Base-by-base conservation (phyloP, 768 basidiomycete species). In the Naganishia antarctica region DNA sequence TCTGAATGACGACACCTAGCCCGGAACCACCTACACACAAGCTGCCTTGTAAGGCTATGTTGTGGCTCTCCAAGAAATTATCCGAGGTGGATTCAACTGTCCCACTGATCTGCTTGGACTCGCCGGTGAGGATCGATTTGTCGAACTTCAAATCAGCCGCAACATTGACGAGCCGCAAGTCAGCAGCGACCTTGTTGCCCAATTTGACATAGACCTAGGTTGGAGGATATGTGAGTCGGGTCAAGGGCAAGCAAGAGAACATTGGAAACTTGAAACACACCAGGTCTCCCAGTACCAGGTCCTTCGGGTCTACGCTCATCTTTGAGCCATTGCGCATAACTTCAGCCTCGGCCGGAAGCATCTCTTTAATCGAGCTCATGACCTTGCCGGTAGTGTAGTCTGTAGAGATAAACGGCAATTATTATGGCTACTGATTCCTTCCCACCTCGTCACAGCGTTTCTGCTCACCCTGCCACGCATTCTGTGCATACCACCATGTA, bases 111-210 rank as follows among this genome's bases (percentile, higher is more conserved):
- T 77, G 67, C 25, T 80, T 76, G 2, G 78, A 28, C 80, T 81
- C 68, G 82, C 71, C 76, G 4, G 86, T 87, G n/a, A 87, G 79
- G 41, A 87, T 81, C 32, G 84, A 82, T 31, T 85, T 79, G 68
- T 87, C 86, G 49, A 86, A 83, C 61, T 81, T 81, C 41, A 86
- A 74, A 70, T 87, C 86, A 2, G 81, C 76, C 23, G 82, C 83
- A 25, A 81, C 71, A 72, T 82, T 44, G 79, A 83, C 41, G 80
- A 81, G 73, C 15, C 80, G 73, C 13, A 80, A 23, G 62, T 80
- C 79, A 32, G 79, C 79, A 2, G 79, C 78, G 16, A 79, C 68
- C 66, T 78, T 68, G 23, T 66, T 45, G 26, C 70, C 70, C 32
- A 69, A 25, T 23, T 58, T 31, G 40, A 70, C 44, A 28, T 60